phyloP scores from a whole-genome alignment of 345 rosid genomes.

The Acer campestre region DNA sequence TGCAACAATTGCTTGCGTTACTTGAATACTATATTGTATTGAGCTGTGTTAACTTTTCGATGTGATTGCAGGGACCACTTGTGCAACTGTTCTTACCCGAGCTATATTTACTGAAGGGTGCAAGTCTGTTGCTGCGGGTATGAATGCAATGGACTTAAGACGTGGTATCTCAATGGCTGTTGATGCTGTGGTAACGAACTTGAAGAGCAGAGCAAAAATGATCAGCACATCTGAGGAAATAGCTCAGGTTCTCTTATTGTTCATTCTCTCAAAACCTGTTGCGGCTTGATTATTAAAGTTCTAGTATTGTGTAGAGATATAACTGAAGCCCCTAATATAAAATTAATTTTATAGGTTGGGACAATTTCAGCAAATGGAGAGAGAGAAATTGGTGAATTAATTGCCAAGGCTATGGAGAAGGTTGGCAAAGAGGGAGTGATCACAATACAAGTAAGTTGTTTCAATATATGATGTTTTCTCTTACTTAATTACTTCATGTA shows the following conservation, averaged over 20 bases:
- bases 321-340: background rate
- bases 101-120: conserved; percentile 93
- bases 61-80: conserved; percentile 80
- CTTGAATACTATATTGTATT: background rate
- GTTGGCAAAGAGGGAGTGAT: conserved; percentile 99
- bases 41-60: background rate
- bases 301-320: conserved; percentile 4
- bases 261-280: background rate
- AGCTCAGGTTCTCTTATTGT: conserved; percentile 54
- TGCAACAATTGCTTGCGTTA: background rate
- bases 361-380: conserved; percentile 98
- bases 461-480: background rate
- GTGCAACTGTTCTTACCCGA: conserved; percentile 88
- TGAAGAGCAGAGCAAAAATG: conserved; percentile 94
- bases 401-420: conserved; percentile 99
- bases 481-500: background rate
- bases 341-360: conserved; percentile 60
- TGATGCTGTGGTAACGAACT: conserved; percentile 79
- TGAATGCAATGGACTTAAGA: conserved; percentile 95
- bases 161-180: conserved; percentile 96
- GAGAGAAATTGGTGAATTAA: conserved; percentile 94
- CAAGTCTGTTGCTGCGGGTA: conserved; percentile 96
- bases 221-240: conserved; percentile 98
- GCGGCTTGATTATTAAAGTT: background rate
- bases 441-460: conserved; percentile 74